Base-by-base conservation (phyloP, 2,329 filamentous ascomycete genomes). In the Sporothrix inflata region DNA sequence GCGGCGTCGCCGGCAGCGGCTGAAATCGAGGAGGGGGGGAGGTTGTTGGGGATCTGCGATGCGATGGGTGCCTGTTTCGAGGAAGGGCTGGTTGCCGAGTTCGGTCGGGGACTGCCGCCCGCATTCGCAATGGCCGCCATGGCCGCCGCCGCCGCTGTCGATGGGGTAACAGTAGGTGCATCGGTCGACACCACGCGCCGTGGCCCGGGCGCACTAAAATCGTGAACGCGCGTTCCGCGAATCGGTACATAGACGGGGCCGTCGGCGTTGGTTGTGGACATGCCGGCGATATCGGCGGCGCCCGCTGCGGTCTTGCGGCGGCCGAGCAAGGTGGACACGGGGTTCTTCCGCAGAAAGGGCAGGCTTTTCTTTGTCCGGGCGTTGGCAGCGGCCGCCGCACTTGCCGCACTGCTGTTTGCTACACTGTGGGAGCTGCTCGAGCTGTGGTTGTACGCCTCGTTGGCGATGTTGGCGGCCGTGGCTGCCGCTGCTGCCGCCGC, bases 231-330 rank as follows among this genome's bases (percentile, higher is more conserved):
- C 8, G 87, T 92, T 66, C 88, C 90, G 76, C 85, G 85, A 74
- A 92, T 92, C 21, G 89, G 89, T 76, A 91, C 89, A 75, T 90
- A 90, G 24, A 80, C 79, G 5, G 84, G 83, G 75, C 86, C 85
- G 16, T 84, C 83, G 0, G 79, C 61, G 8, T 81, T 79, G 61
- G 81, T 75, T 38, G 84, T 76, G 0, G 85, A 82, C 27, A 85
- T 76, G 0, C 83, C 81, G 1, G 78, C 77, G 2, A 84, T 72
- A 60, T 87, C 85, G 0, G 84, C 81, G 0, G 81, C 79, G 68
- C 82, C 83, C 71, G 89, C 86, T 19, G 82, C 85, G 14, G 84
- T 84, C 75, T 86, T 88, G 70, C 88, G 84, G 73, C 88, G 84
- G 82, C 86, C 82, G 68, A 90, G 81, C 27, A 90, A 78, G 0